A percentile compares a stretch with the other conserved stretches of the same genome.
Conservation (phyloP, 2,329 filamentous ascomycete species). For the Diaporthe citriasiana region DNA sequence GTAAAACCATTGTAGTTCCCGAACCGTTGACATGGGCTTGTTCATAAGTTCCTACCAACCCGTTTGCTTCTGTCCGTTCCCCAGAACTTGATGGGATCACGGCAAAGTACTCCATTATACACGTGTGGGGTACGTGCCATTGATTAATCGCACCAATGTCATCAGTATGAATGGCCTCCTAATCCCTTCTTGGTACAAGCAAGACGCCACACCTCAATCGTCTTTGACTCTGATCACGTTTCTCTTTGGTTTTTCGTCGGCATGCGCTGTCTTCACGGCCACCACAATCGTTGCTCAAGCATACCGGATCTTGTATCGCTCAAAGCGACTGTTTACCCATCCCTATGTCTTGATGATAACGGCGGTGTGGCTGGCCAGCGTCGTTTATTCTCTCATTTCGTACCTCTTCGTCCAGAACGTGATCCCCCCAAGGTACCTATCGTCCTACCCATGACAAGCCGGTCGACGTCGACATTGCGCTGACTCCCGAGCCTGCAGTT, state of each 20-base stretch:
- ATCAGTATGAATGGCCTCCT: slow-evolving; percentile 37
- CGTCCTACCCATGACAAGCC: slow-evolving; percentile 12
- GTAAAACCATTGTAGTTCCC: slow-evolving; percentile 4
- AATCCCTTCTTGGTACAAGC: slow-evolving; percentile 29
- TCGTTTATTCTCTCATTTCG: slow-evolving; percentile 49
- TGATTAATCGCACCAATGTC: not conserved
- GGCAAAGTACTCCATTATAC: slow-evolving; percentile 29
- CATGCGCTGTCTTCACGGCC: slow-evolving; percentile 51
- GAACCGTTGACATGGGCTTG: not conserved
- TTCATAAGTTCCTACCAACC: not conserved
- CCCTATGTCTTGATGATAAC: slow-evolving; percentile 57
- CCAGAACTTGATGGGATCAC: not conserved
- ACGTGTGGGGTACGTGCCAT: slow-evolving; percentile 18
- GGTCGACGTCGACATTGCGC: slow-evolving; percentile 19
- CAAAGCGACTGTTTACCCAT: slow-evolving; percentile 45
- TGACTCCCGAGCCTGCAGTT: slow-evolving; percentile 45
- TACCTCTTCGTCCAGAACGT: slow-evolving; percentile 52
- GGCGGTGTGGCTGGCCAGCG: slow-evolving; percentile 50
- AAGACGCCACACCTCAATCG: not conserved
- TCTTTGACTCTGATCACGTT: slow-evolving; percentile 44
- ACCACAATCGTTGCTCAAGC: slow-evolving; percentile 53
- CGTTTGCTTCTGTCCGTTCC: not conserved
- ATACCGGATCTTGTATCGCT: slow-evolving; percentile 46
- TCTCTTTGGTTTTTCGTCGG: slow-evolving; percentile 52
- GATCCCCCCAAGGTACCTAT: slow-evolving; percentile 50